These are phyloP conservation scores for Solanum chmielewskii DNA, from an alignment of 257 asterid species.

Conservation along the genomic window DNA sequence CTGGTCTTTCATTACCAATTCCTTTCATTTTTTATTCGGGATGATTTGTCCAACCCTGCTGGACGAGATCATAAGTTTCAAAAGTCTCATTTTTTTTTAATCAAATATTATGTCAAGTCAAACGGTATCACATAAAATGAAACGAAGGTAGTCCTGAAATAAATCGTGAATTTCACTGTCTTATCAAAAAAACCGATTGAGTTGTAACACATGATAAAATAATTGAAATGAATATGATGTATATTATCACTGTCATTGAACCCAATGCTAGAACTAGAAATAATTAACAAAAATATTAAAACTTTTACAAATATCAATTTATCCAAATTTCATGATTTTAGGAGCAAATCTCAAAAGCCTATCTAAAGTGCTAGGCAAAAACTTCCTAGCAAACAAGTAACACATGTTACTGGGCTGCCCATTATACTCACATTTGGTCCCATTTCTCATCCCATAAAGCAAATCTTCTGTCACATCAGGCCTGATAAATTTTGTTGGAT, in stretches of 20 bases:
- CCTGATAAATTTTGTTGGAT: constrained; percentile 39
- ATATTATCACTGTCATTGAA: not conserved
- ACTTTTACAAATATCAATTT: not conserved
- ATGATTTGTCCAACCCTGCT: too few species aligned
- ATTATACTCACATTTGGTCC: constrained; percentile 33
- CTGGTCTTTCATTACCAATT: too few species aligned
- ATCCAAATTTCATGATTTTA: constrained; percentile 20
- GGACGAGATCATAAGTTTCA: too few species aligned
- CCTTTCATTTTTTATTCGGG: too few species aligned
- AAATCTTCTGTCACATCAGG: constrained; percentile 24
- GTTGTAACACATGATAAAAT: not conserved
- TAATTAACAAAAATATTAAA: not conserved
- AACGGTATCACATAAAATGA: too few species aligned
- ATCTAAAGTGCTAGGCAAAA: constrained; percentile 33
- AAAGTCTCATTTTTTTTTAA: accelerated
- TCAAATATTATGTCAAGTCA: accelerated
- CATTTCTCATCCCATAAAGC: constrained; percentile 28
- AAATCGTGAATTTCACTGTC: not conserved
- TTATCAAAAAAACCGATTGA: not conserved
- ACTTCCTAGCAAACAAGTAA: constrained; percentile 71
- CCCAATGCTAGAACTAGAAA: not conserved
- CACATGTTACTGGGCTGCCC: constrained; percentile 39
- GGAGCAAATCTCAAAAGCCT: constrained; percentile 49
- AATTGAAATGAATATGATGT: not conserved
- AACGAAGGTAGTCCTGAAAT: accelerated